phyloP scores from a whole-genome alignment of 805 yeast genomes.

The Metschnikowia drakensbergensis region DNA sequence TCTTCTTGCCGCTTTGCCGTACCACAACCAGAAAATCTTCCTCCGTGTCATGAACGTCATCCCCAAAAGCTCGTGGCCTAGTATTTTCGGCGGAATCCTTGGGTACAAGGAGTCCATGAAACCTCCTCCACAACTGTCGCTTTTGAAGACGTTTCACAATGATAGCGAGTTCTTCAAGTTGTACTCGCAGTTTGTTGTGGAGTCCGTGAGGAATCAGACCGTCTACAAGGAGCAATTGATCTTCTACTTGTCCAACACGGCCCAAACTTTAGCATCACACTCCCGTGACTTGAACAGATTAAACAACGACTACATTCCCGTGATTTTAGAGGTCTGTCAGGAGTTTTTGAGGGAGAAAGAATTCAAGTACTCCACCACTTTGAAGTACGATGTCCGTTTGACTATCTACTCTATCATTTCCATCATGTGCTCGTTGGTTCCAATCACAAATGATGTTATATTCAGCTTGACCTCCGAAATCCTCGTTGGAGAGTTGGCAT shows the following conservation, averaged over 20 bases:
- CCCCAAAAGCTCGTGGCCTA: constrained; percentile 61
- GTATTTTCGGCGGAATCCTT: constrained; percentile 66
- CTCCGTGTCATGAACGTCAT: constrained; percentile 70
- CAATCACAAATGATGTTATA: constrained; percentile 40
- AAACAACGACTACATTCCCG: constrained; percentile 48
- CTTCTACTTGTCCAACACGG: constrained; percentile 70
- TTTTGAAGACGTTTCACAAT: constrained; percentile 64
- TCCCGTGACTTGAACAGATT: constrained; percentile 44
- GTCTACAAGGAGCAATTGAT: constrained; percentile 69
- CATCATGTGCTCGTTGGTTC: constrained; percentile 70
- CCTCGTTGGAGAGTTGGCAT: constrained; percentile 23
- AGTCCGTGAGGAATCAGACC: constrained; percentile 49
- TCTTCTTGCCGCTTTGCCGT: constrained; percentile 73
- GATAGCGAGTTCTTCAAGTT: constrained; percentile 67
- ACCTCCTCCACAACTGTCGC: constrained; percentile 62
- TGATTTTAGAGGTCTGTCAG: constrained; percentile 56
- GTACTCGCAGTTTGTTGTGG: constrained; percentile 53
- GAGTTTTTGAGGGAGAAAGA: constrained; percentile 37
- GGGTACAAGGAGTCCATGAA: constrained; percentile 62
- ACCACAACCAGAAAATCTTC: constrained; percentile 70
- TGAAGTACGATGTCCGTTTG: constrained; percentile 57
- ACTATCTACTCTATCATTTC: constrained; percentile 81
- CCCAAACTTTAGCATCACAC: constrained; percentile 64
- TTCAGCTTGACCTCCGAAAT: constrained; percentile 33
- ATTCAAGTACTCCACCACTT: constrained; percentile 18